phyloP scores from a whole-genome alignment of 768 basidiomycete species.

The Rhizopogon vesiculosus region DNA sequence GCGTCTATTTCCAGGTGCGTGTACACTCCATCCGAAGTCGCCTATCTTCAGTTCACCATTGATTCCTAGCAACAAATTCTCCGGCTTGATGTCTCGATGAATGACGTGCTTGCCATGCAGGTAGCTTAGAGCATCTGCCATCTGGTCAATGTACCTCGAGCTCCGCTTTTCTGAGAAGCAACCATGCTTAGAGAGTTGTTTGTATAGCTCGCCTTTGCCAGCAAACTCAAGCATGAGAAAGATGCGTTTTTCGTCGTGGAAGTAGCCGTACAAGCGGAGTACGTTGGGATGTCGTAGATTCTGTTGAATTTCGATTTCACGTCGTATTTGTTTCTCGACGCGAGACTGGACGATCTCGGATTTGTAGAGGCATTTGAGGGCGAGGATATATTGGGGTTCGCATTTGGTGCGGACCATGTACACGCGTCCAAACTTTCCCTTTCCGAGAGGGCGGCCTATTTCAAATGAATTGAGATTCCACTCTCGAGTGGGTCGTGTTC shows the following conservation, averaged over 20 bases:
- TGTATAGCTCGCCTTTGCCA: slow-evolving; percentile 95
- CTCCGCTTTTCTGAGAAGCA: slow-evolving; percentile 86
- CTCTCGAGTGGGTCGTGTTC: slow-evolving; percentile 71
- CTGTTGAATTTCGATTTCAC: slow-evolving; percentile 98
- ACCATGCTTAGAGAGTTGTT: slow-evolving; percentile 83
- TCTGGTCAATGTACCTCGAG: slow-evolving; percentile 91
- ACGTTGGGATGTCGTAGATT: slow-evolving; percentile 95
- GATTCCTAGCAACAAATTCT: slow-evolving; percentile 90
- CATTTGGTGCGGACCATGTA: slow-evolving; percentile 96
- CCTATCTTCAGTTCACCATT: slow-evolving; percentile 98
- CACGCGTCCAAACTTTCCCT: slow-evolving; percentile 97
- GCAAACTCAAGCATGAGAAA: slow-evolving; percentile 99
- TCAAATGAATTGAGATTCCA: slow-evolving; percentile 87
- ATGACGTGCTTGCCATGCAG: slow-evolving; percentile 96
- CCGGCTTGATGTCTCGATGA: slow-evolving; percentile 98
- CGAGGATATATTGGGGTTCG: slow-evolving; percentile 88
- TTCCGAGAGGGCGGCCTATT: slow-evolving; percentile 94
- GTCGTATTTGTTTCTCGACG: slow-evolving; percentile 94
- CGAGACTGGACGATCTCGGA: slow-evolving; percentile 87
- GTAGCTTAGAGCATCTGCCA: slow-evolving; percentile 94
- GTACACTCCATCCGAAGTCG: slow-evolving; percentile 98
- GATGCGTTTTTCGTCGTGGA: slow-evolving; percentile 96
- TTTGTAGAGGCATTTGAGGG: slow-evolving; percentile 96
- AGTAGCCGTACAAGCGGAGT: slow-evolving; percentile 92
- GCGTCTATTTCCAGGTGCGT: slow-evolving; percentile 86